Evolutionary conservation across 2,329 filamentous ascomycete species (phyloP).

Genomic region (Claviceps maximensis): DNA sequence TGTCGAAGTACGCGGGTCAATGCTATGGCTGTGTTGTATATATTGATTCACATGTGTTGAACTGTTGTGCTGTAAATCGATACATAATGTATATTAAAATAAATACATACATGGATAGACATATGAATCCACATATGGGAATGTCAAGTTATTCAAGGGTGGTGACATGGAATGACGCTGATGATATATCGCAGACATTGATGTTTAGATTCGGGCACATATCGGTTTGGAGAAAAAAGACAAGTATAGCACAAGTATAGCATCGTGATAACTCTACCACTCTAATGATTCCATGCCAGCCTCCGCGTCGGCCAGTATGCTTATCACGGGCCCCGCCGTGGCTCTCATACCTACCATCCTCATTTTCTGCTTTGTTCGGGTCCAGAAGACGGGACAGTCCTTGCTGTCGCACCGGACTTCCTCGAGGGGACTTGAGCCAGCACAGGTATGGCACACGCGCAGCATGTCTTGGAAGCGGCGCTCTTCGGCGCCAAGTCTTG

Average conservation of each 20-base stretch:
- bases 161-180: too few species aligned
- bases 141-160: too few species aligned
- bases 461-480: constrained; percentile 49
- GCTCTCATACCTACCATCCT: constrained; percentile 28
- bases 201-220: not conserved
- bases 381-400: constrained; percentile 89
- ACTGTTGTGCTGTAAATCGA: too few species aligned
- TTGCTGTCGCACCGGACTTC: constrained; percentile 78
- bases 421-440: constrained; percentile 58
- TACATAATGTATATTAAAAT: too few species aligned
- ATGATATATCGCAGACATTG: not conserved
- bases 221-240: too few species aligned
- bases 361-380: constrained; percentile 49
- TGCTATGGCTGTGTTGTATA: too few species aligned
- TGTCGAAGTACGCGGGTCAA: too few species aligned
- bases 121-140: too few species aligned
- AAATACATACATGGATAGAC: too few species aligned
- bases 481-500: constrained; percentile 49
- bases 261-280: too few species aligned
- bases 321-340: constrained; percentile 19
- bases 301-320: constrained; percentile 15
- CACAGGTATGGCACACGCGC: constrained; percentile 67
- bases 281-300: constrained; percentile 18
- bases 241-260: too few species aligned
- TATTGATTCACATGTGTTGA: too few species aligned